phyloP scores from a whole-genome alignment of 2,329 filamentous ascomycete genomes.

The Beauveria rudraprayagi region DNA sequence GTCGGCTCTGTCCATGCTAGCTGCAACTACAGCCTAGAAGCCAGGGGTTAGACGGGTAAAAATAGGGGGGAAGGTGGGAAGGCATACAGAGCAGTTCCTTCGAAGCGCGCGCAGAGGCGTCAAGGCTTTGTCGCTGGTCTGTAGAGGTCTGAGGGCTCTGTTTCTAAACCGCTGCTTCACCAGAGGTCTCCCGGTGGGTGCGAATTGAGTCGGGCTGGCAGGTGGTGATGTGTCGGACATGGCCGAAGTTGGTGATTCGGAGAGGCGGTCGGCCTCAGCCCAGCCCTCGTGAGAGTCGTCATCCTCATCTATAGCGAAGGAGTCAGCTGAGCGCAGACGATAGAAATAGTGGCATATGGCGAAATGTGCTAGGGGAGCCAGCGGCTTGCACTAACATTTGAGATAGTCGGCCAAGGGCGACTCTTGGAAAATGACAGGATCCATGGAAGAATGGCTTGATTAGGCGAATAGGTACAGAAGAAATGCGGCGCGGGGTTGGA shows the following conservation, averaged over 20 bases:
- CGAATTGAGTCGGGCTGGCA: conserved; percentile 43
- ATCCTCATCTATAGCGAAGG: conserved; percentile 34
- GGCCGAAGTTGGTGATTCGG: conserved; percentile 24
- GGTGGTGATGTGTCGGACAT: conserved; percentile 37
- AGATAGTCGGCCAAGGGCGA: conserved; percentile 84
- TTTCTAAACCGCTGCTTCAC: conserved; percentile 46
- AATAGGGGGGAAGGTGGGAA: not conserved
- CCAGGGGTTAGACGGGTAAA: not conserved
- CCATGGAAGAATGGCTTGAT: conserved; percentile 47
- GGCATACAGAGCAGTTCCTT: conserved; percentile 44
- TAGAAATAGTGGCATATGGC: not conserved
- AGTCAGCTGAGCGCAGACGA: not conserved
- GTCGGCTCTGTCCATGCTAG: conserved; percentile 65
- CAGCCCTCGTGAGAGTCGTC: conserved; percentile 37
- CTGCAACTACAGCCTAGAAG: conserved; percentile 58
- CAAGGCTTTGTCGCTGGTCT: conserved; percentile 24
- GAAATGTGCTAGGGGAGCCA: not conserved
- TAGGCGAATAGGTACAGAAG: not conserved
- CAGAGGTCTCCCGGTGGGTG: conserved; percentile 47
- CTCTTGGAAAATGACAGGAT: conserved; percentile 78
- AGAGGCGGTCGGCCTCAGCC: conserved; percentile 33
- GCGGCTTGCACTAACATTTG: conserved; percentile 53
- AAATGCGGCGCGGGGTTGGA: not conserved
- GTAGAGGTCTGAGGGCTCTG: conserved; percentile 36
- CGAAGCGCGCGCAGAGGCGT: conserved; percentile 37